These are phyloP conservation scores for Crotalaria pallida DNA, from an alignment of 306 rosid genomes.

Conservation along the genomic window DNA sequence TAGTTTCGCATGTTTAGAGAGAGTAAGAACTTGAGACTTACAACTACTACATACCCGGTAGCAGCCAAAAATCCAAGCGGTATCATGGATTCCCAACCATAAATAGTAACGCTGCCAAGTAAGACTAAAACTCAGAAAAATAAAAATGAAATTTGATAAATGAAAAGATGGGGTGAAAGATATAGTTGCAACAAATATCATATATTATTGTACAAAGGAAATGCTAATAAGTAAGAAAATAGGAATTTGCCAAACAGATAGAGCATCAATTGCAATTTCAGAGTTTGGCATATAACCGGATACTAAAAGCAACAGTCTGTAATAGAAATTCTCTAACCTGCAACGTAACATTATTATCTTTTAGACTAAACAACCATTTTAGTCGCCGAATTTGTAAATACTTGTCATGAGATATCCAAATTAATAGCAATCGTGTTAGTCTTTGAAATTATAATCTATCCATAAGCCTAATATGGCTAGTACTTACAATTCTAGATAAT, in stretches of 20 bases:
- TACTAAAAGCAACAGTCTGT: constrained; percentile 44
- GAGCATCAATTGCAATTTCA: constrained; percentile 56
- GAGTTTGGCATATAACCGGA: constrained; percentile 50
- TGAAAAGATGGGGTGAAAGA: not conserved
- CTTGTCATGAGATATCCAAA: too few species aligned
- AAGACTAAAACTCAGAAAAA: not conserved
- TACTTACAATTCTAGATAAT: too few species aligned
- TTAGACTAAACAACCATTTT: not conserved
- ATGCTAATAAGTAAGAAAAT: not conserved
- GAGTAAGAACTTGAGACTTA: constrained; percentile 5
- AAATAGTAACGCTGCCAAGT: constrained; percentile 50
- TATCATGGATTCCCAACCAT: constrained; percentile 77
- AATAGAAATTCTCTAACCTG: constrained; percentile 73
- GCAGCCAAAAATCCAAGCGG: constrained; percentile 74
- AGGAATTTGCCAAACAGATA: constrained; percentile 52
- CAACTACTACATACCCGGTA: constrained; percentile 51
- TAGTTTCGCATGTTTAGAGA: not conserved
- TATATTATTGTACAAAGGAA: not conserved
- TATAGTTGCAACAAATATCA: not conserved
- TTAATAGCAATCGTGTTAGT: too few species aligned
- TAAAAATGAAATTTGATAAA: not conserved
- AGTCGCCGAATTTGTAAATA: too few species aligned
- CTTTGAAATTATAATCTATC: too few species aligned
- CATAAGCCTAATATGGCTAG: too few species aligned
- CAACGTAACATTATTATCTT: constrained; percentile 5